Base-by-base conservation (phyloP, 2,329 filamentous ascomycete genomes). In the Diaporthe destruens region DNA sequence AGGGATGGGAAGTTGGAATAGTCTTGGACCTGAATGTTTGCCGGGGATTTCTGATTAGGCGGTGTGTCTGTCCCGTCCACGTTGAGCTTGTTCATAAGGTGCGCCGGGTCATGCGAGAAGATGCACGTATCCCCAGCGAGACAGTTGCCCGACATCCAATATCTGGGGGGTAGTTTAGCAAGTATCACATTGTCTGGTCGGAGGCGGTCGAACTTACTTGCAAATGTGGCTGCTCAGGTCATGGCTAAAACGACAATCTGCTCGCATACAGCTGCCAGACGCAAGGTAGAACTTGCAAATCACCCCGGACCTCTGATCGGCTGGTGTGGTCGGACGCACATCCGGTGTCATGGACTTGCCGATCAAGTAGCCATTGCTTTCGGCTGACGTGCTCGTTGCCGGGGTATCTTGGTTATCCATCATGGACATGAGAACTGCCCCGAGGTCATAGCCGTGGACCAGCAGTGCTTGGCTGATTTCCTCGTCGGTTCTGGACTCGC, bases 211-310 rank as follows among this genome's bases (percentile, higher is more conserved):
- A 54, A 92, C 94, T 88, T 87, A 97, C 94, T 98, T 98, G 95
- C 96, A 99, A 75, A 99, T 89, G 79, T 98, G 96, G 79, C 94
- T 97, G 80, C 94, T 97, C 56, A 98, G 88, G 81, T 99, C 96
- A 82, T 99, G 96, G 77, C 95, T 98, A 83, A 98, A 99, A 72
- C 96, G 92, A 82, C 96, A 99, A 82, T 99, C 96, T 74, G 96
- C 96, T 73, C 96, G 91, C 69, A 98, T 91, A 81, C 96, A 99
- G 82, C 96, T 94, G n/a, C 96, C 96, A 9, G 93, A 97, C 12
- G 95, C 96, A 75, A 99, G 86, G 87, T 95, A 98, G 82, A 98
- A 99, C 83, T 98, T 97, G 89, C 96, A 99, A 54, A 98, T 94
- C 51, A 98, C 92, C 34, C 94, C 93, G 75, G 93, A 94, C 81